Conservation (phyloP, 1,284 basidiomycete genomes). For the Moniliella sp. region DNA sequence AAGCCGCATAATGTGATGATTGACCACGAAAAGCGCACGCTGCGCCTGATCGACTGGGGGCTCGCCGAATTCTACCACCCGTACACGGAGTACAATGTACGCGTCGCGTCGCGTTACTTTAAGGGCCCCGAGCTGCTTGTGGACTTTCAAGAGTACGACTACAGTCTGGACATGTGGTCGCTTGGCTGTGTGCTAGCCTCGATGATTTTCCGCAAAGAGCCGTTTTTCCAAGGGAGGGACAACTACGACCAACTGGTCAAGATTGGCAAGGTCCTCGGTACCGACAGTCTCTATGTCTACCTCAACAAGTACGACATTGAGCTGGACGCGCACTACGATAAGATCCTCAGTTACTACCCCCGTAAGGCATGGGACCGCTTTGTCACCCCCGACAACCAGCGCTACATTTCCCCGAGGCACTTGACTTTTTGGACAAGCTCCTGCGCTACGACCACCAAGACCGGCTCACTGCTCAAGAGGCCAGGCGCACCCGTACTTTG, state of each 20-base stretch:
- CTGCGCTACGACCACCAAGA: conserved; percentile 92
- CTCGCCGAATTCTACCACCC: conserved; percentile 96
- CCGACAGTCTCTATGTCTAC: conserved; percentile 65
- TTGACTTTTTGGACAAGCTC: conserved; percentile 79
- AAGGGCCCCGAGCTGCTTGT: conserved; percentile 92
- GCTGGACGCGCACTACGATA: conserved; percentile 34
- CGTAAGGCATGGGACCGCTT: conserved; percentile 55
- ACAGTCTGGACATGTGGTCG: conserved; percentile 78
- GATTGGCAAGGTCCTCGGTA: conserved; percentile 89
- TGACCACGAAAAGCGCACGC: conserved; percentile 82
- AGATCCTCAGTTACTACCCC: conserved; percentile 43
- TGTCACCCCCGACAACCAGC: conserved; percentile 54
- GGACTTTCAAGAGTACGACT: conserved; percentile 94
- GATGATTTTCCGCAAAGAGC: conserved; percentile 92
- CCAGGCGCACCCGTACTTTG: conserved; percentile 31
- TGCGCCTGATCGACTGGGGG: conserved; percentile 97
- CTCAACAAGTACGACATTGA: conserved; percentile 47
- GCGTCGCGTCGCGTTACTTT: conserved; percentile 89
- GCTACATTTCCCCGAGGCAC: conserved; percentile 58
- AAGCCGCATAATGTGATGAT: conserved; percentile 99
- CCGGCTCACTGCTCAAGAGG: conserved; percentile 56
- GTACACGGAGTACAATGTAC: conserved; percentile 89
- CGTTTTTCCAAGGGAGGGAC: conserved; percentile 97
- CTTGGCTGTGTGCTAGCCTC: conserved; percentile 75
- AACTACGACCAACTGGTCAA: conserved; percentile 97